Conservation (phyloP, 306 rosid species). For the Trifolium dubium region DNA sequence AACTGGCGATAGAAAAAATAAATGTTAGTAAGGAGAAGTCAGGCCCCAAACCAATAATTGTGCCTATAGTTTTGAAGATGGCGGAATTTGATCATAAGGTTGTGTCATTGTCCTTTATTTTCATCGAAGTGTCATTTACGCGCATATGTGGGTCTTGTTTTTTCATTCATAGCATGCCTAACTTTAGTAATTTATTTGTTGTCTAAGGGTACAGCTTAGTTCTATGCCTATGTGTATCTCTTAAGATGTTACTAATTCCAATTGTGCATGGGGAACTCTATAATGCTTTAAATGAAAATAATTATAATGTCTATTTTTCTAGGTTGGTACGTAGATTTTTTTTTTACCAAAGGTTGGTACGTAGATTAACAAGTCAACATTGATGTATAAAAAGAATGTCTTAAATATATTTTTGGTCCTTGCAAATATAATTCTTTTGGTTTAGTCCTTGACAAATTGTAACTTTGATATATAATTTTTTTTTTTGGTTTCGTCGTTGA, state of each 20-base stretch:
- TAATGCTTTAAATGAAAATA: conserved; percentile 25
- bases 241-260: not conserved
- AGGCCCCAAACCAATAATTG: conserved; percentile 77
- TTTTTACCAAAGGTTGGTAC: not conserved
- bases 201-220: conserved; percentile 8
- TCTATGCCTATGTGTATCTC: conserved; percentile 5
- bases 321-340: not conserved
- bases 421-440: too few relatives aligned
- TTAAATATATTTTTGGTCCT: too few relatives aligned
- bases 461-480: too few relatives aligned
- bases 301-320: not conserved
- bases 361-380: too few relatives aligned
- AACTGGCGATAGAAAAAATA: conserved; percentile 47
- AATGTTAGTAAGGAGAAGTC: conserved; percentile 65
- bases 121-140: conserved; percentile 3
- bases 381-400: too few relatives aligned
- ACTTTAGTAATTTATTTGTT: conserved; percentile 17
- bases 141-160: conserved; percentile 16
- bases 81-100: conserved; percentile 99
- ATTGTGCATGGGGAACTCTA: conserved; percentile 16
- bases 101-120: conserved; percentile 30
- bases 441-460: too few relatives aligned
- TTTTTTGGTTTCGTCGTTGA: too few relatives aligned
- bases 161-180: conserved; percentile 20
- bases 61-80: conserved; percentile 92